Base-by-base conservation (phyloP, 768 basidiomycete species). In the Suillus decipiens region DNA sequence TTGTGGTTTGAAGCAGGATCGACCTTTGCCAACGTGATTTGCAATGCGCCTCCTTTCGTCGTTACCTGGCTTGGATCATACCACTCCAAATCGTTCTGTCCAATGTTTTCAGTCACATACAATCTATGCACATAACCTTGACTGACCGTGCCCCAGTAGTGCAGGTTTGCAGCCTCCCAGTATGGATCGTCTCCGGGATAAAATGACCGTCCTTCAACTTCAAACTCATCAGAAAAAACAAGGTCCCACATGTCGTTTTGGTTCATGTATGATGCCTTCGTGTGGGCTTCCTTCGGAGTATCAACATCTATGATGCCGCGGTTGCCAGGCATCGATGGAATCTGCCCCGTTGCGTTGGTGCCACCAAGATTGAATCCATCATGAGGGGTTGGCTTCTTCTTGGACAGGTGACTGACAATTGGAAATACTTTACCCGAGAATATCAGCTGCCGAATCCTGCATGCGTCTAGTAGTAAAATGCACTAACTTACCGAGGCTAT, bases 151-250 rank as follows among this genome's bases (percentile, higher is more conserved):
- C 83, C 82, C 87, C 89, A 89, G 71, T 92, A 92, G 72, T 90
- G 88, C 10, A 88, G 59, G 71, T 83, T 87, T 1, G 70, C 82
- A 1, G 75, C 80, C 57, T 77, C 80, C 80, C 80, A 89, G 68
- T 83, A 88, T 2, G 87, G 87, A 72, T 87, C 87, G 63, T 87
- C 86, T 2, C 86, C 91, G 3, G 86, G 82, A 73, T 86, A 88
- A 71, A 91, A 91, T 8, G 85, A 79, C 12, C 90, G 78, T 0
- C 90, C 92, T 2, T 90, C 89, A 28, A 71, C 72, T 63, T 93
- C 85, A 73, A 95, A 95, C 78, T 94, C 93, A 71, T 95, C 92
- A 1, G 86, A 88, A 74, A 92, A 95, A 19, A 92, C 86, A 60
- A 90, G 78, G 76, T 80, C 73, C 69, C 76, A 47, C 4, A 78